phyloP scores from a whole-genome alignment of 169 alveolate genomes.

The Amoebophrya sp. region DNA sequence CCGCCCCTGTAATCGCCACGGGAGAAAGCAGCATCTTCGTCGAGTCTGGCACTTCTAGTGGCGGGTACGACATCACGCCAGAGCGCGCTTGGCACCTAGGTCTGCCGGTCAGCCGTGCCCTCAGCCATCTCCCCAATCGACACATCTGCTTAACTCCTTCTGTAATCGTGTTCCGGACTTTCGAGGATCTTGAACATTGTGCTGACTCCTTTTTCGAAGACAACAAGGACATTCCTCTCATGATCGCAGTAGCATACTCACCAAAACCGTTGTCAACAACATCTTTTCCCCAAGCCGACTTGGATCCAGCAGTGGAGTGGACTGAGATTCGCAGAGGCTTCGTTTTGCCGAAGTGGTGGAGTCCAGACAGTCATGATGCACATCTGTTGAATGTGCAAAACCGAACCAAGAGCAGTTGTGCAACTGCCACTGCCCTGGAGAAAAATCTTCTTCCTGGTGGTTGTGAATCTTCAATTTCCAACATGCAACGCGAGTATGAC shows the following conservation, averaged over 20 bases:
- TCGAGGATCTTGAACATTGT: not conserved
- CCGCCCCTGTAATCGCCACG: no score
- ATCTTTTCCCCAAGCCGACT: not conserved
- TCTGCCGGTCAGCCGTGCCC: not conserved
- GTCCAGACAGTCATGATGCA: not conserved
- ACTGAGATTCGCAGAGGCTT: not conserved
- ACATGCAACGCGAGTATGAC: not conserved
- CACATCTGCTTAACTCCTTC: no score
- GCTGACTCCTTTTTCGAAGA: not conserved
- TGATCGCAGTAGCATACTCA: not conserved
- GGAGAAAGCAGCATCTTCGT: not conserved
- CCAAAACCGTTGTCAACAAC: no score
- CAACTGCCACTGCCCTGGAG: not conserved
- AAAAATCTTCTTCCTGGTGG: not conserved
- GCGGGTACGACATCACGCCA: not conserved
- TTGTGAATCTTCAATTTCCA: not conserved
- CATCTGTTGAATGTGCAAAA: not conserved
- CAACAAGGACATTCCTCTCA: not conserved
- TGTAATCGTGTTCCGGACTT: not conserved
- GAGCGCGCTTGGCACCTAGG: not conserved
- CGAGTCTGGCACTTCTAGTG: not conserved
- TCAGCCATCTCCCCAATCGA: no score
- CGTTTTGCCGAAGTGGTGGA: not conserved
- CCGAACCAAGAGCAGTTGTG: not conserved
- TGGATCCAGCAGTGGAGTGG: not conserved